A percentile compares a stretch with the other conserved stretches of the same genome.
phyloP scores from a whole-genome alignment of 2,329 filamentous ascomycete species.

The Cladosporium sp. region DNA sequence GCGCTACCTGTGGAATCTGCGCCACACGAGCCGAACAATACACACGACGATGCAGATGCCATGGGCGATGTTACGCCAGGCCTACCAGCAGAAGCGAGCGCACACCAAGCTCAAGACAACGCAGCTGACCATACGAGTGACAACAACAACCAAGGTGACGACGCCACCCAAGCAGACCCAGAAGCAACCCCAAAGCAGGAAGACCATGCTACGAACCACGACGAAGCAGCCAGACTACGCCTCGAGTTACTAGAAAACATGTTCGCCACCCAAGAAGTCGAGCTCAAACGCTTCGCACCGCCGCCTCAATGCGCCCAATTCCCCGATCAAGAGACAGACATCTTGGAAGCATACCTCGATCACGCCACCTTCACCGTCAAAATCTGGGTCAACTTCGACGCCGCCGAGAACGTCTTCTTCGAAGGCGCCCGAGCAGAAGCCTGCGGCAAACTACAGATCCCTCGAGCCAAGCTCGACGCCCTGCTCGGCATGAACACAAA shows the following conservation, averaged over 20 bases:
- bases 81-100: not conserved
- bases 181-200: not conserved
- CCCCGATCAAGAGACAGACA: not conserved
- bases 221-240: not conserved
- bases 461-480: not conserved
- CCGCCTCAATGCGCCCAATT: not conserved
- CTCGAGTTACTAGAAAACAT: not conserved
- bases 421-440: not conserved
- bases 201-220: not conserved
- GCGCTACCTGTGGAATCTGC: not conserved
- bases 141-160: no score
- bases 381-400: slow-evolving; percentile 29
- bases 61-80: not conserved
- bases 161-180: not conserved
- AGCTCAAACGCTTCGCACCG: slow-evolving; percentile 1
- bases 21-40: not conserved
- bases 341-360: slow-evolving; percentile 20
- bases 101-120: not conserved
- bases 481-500: not conserved
- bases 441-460: slow-evolving; percentile 11
- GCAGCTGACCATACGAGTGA: not conserved
- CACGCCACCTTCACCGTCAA: slow-evolving; percentile 20
- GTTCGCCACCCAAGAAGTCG: not conserved
- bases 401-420: slow-evolving; percentile 21
- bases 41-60: not conserved